phyloP scores from a whole-genome alignment of 2,329 filamentous ascomycete genomes.

The Epichloe coenophiala region DNA sequence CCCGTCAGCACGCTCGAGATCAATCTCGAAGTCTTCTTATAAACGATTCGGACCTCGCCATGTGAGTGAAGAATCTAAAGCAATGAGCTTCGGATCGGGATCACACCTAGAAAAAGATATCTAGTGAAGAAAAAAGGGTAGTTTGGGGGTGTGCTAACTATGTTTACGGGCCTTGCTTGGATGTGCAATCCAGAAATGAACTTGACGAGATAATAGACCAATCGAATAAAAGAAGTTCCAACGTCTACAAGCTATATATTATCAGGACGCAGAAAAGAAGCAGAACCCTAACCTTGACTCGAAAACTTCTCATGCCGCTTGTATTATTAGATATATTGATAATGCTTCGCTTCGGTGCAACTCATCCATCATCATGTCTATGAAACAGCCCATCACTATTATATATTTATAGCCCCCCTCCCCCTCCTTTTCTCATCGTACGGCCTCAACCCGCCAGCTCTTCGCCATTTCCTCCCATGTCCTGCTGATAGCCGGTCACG shows the following conservation, averaged over 20 bases:
- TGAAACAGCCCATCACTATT: neutral
- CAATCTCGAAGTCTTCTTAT: constrained; percentile 89
- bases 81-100: neutral
- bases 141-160: neutral
- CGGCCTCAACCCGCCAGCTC: neutral
- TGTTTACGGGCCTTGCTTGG: neutral
- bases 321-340: neutral
- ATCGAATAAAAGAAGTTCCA: neutral
- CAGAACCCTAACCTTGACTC: neutral
- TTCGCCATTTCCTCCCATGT: neutral
- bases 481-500: neutral
- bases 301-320: neutral
- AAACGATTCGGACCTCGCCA: constrained; percentile 9
- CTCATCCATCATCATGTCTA: neutral
- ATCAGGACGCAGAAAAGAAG: neutral
- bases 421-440: neutral
- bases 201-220: constrained; percentile 14
- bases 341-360: neutral
- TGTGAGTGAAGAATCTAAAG: constrained; percentile 1
- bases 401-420: neutral
- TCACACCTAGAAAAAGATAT: no score
- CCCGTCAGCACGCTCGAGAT: constrained; percentile 90
- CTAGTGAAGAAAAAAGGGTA: no score
- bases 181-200: constrained; percentile 8
- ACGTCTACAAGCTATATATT: neutral